Conservation (phyloP, 78 protist genomes). For the Dictyostelium brefeldianum region DNA sequence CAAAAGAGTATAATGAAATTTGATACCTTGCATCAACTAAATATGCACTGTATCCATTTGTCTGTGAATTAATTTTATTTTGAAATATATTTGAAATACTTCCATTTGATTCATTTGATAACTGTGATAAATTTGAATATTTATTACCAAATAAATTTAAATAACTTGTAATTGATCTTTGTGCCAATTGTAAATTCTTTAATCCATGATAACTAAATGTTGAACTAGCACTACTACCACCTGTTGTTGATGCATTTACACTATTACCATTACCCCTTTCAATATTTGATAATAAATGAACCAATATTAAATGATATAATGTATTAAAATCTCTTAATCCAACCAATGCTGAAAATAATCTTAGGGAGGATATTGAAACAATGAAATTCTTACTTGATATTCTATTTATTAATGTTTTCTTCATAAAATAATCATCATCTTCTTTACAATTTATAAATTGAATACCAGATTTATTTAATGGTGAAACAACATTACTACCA, state of each 20-base stretch:
- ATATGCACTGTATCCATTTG: constrained; percentile 74
- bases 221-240: neutral
- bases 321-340: constrained; percentile 52
- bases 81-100: constrained; percentile 21
- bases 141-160: constrained; percentile 45
- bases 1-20: constrained; percentile 19
- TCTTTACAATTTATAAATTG: neutral
- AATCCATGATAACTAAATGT: constrained; percentile 29
- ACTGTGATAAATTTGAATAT: constrained; percentile 23
- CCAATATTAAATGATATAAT: constrained; percentile 43
- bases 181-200: constrained; percentile 31
- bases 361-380: constrained; percentile 42
- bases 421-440: constrained; percentile 28
- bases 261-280: neutral
- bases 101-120: neutral
- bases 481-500: neutral
- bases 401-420: constrained; percentile 46
- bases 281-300: neutral
- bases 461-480: neutral
- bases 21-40: constrained; percentile 74
- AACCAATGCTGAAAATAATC: constrained; percentile 65
- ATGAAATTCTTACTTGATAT: constrained; percentile 46
- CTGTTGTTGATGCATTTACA: neutral
- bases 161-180: constrained; percentile 64
- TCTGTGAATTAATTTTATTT: constrained; percentile 47